A percentile compares a stretch with the other conserved stretches of the same genome.
Conservation (phyloP, 768 basidiomycete species). For the Mycena floridula region DNA sequence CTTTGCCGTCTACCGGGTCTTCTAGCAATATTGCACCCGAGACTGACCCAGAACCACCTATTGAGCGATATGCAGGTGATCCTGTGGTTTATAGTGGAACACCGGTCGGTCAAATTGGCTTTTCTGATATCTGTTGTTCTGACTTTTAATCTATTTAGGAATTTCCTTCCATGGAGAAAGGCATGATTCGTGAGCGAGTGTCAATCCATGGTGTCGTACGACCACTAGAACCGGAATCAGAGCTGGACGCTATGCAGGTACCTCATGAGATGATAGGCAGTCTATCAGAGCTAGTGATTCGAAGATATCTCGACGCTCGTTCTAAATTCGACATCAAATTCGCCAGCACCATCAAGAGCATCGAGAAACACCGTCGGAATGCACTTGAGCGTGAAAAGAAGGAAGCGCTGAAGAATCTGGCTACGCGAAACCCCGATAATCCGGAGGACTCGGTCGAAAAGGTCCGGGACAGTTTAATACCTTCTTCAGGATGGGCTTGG, state of each 20-base stretch:
- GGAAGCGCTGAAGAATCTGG: conserved; percentile 53
- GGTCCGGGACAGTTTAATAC: conserved; percentile 31
- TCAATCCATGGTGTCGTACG: conserved; percentile 79
- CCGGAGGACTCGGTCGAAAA: conserved; percentile 12
- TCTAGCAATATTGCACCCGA: background rate
- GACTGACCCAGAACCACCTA: background rate
- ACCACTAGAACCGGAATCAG: conserved; percentile 64
- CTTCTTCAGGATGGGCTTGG: conserved; percentile 64
- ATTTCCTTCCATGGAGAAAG: conserved; percentile 31
- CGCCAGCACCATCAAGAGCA: conserved; percentile 40
- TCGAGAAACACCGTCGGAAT: conserved; percentile 63
- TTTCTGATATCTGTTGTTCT: background rate
- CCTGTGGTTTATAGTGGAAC: conserved; percentile 44
- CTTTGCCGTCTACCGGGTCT: background rate
- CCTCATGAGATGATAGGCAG: conserved; percentile 63
- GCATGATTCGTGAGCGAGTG: conserved; percentile 90
- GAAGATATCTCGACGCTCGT: conserved; percentile 68
- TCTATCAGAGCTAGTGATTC: conserved; percentile 67
- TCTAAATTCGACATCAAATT: conserved; percentile 65
- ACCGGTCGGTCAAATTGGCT: conserved; percentile 33
- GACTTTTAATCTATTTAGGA: conserved; percentile 21
- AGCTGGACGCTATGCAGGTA: conserved; percentile 61
- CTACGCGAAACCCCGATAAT: conserved; percentile 11
- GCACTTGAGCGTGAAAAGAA: conserved; percentile 59
- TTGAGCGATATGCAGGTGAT: conserved; percentile 52